A percentile compares a stretch with the other conserved stretches of the same genome.
phyloP scores from a whole-genome alignment of 2,329 filamentous ascomycete species.

The Pestalotiopsis fici region DNA sequence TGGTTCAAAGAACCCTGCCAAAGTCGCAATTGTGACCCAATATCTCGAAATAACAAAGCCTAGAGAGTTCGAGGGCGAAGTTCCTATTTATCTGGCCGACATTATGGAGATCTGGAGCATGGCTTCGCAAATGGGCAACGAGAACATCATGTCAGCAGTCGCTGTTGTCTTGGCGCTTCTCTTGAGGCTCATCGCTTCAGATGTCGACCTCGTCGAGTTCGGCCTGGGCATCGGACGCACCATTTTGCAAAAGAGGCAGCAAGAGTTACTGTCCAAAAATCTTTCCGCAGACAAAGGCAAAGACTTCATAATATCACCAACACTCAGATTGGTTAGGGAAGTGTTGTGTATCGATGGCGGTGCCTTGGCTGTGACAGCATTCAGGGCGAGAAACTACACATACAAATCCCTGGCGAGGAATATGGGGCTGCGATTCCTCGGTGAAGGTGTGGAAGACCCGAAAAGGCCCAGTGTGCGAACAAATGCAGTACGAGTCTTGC shows the following conservation, averaged over 20 bases:
- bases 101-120: slow-evolving; percentile 88
- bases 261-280: slow-evolving; percentile 78
- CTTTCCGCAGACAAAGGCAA: slow-evolving; percentile 80
- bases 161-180: slow-evolving; percentile 81
- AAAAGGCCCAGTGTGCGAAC: slow-evolving; percentile 79
- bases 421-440: slow-evolving; percentile 67
- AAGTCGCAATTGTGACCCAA: slow-evolving; percentile 63
- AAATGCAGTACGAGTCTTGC: slow-evolving; percentile 78
- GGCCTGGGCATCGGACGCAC: slow-evolving; percentile 80
- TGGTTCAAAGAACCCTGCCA: slow-evolving; percentile 44
- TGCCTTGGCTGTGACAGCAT: slow-evolving; percentile 73
- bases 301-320: slow-evolving; percentile 86
- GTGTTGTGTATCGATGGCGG: slow-evolving; percentile 86
- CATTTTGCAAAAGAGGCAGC: slow-evolving; percentile 76
- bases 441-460: slow-evolving; percentile 62
- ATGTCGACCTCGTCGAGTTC: slow-evolving; percentile 73
- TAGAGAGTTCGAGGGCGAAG: slow-evolving; percentile 51
- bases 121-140: slow-evolving; percentile 77
- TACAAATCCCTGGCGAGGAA: slow-evolving; percentile 81
- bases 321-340: slow-evolving; percentile 82
- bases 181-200: slow-evolving; percentile 73
- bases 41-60: slow-evolving; percentile 64
- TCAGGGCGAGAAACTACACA: slow-evolving; percentile 75
- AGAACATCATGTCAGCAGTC: slow-evolving; percentile 77
- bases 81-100: slow-evolving; percentile 70